Conservation (phyloP, 1,284 basidiomycete genomes). For the Rhizopogon parksii region DNA sequence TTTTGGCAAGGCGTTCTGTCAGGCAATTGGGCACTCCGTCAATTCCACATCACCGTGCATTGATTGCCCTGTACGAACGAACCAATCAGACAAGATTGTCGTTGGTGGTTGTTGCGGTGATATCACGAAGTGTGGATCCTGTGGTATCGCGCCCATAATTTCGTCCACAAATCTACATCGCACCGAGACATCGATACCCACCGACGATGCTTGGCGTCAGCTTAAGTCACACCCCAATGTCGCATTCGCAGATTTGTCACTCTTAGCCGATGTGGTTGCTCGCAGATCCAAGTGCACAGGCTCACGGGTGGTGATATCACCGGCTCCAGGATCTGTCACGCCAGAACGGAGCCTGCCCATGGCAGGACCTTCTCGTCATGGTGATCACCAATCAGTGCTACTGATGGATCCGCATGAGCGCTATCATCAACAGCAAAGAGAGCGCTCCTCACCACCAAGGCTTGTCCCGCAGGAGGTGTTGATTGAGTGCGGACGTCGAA, state of each 20-base stretch:
- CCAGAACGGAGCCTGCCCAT: slow-evolving; percentile 37
- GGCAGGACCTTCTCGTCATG: slow-evolving; percentile 14
- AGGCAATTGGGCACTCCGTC: slow-evolving; percentile 60
- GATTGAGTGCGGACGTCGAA: slow-evolving; percentile 52
- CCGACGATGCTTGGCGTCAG: slow-evolving; percentile 79
- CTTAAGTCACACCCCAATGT: slow-evolving; percentile 87
- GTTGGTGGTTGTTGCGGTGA: slow-evolving; percentile 29
- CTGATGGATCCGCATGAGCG: slow-evolving; percentile 49
- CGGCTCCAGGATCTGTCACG: slow-evolving; percentile 44
- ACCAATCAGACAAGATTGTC: slow-evolving; percentile 19
- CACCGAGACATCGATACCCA: slow-evolving; percentile 58
- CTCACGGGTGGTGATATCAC: slow-evolving; percentile 60
- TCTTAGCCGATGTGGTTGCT: slow-evolving; percentile 85
- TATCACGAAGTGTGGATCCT: slow-evolving; percentile 24
- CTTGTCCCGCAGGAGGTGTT: slow-evolving; percentile 56
- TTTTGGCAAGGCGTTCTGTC: slow-evolving; percentile 84
- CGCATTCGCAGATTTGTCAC: slow-evolving; percentile 70
- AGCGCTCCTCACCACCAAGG: slow-evolving; percentile 39
- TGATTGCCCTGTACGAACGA: slow-evolving; percentile 40
- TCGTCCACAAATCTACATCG: slow-evolving; percentile 20
- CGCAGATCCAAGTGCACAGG: slow-evolving; percentile 74
- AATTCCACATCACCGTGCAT: slow-evolving; percentile 43
- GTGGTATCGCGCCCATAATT: slow-evolving; percentile 28
- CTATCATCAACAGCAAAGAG: slow-evolving; percentile 41
- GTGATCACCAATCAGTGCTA: slow-evolving; percentile 32